Percentiles rank a stretch among this genome's conserved stretches.
phyloP scores from a whole-genome alignment of 225 moss, liverwort and hornwort species.

The Thuidium tamariscinum region DNA sequence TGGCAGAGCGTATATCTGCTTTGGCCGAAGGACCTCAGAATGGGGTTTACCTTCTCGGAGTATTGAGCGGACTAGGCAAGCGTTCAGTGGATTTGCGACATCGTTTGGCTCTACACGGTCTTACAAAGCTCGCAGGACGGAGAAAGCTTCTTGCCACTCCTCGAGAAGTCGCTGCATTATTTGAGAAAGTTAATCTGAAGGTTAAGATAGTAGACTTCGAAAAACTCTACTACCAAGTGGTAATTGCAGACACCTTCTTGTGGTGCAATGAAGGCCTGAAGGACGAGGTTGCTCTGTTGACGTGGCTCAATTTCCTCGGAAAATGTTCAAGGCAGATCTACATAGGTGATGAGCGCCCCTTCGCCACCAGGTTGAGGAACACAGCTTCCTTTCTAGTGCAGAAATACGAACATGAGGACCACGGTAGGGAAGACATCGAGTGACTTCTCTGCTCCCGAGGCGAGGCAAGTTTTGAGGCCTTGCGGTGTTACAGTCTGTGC shows the following conservation, averaged over 20 bases:
- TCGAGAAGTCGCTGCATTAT: constrained; percentile 17
- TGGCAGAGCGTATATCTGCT: constrained; percentile 6
- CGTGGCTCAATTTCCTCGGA: constrained; percentile 31
- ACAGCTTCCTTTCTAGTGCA: constrained; percentile 36
- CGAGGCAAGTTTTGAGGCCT: neutral
- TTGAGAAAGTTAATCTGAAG: constrained; percentile 31
- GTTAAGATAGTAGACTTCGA: constrained; percentile 19
- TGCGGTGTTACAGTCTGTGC: neutral
- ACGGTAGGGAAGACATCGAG: neutral
- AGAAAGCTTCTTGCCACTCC: constrained; percentile 7
- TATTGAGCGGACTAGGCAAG: constrained; percentile 24
- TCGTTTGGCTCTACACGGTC: constrained; percentile 20
- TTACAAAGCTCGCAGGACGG: constrained; percentile 12
- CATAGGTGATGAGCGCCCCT: constrained; percentile 41
- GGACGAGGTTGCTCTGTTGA: constrained; percentile 13
- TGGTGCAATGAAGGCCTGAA: constrained; percentile 33
- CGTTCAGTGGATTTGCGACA: constrained; percentile 30
- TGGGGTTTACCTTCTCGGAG: constrained; percentile 21
- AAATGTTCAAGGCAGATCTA: constrained; percentile 33
- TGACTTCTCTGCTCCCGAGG: neutral
- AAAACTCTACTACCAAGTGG: constrained; percentile 29
- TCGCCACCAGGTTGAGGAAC: constrained; percentile 40
- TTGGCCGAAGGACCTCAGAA: constrained; percentile 19
- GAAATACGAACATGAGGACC: constrained; percentile 34
- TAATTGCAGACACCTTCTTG: constrained; percentile 27